Percentiles rank a stretch among this genome's conserved stretches.
Evolutionary conservation across 768 basidiomycete genomes (phyloP).

Genomic region (Russula emetica): DNA sequence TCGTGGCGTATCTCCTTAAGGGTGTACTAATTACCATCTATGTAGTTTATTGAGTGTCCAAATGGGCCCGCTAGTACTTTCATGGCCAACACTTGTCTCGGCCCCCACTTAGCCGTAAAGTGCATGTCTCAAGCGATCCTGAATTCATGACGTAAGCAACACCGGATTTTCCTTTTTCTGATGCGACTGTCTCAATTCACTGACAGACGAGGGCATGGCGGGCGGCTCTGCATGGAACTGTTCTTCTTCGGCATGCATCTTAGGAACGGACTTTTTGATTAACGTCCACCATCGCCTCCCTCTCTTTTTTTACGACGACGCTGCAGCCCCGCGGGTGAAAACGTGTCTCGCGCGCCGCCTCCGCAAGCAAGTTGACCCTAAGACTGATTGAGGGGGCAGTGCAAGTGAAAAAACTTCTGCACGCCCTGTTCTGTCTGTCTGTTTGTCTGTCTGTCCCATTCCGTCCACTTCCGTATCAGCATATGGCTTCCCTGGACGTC

Average conservation of each 20-base stretch:
- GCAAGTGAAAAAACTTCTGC: background rate
- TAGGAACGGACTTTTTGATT: background rate
- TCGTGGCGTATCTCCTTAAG: background rate
- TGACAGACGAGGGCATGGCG: background rate
- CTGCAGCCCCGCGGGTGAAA: background rate
- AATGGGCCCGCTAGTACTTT: background rate
- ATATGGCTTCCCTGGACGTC: conserved; percentile 19
- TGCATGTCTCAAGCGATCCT: background rate
- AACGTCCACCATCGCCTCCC: conserved; percentile 11
- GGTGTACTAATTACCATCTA: background rate
- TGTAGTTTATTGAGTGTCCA: background rate
- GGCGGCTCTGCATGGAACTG: background rate
- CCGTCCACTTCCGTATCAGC: background rate
- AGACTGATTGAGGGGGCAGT: background rate
- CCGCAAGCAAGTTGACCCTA: background rate
- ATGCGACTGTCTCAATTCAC: conserved; percentile 8
- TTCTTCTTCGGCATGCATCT: background rate
- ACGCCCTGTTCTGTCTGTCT: background rate
- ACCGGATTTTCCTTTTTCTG: conserved; percentile 16
- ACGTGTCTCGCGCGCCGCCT: background rate
- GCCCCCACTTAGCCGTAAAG: background rate
- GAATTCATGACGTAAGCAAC: conserved; percentile 21
- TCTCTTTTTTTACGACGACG: background rate
- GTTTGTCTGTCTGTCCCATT: background rate
- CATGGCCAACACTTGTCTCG: background rate